These are phyloP conservation scores for Lentinula guzmanii DNA, from an alignment of 768 basidiomycete genomes.

Conservation along the genomic window DNA sequence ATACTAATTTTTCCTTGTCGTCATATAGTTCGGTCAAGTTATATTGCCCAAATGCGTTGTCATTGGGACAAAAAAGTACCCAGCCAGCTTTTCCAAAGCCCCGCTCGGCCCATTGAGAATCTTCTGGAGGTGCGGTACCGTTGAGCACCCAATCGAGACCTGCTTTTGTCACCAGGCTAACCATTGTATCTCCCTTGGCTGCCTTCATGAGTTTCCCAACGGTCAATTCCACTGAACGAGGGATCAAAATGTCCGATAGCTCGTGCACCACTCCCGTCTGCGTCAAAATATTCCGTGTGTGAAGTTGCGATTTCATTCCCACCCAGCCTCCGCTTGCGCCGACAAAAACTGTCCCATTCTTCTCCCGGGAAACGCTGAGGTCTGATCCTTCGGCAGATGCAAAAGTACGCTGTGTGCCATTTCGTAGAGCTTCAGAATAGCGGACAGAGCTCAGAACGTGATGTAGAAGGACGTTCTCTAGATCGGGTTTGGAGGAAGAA, in stretches of 20 bases:
- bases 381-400: conserved; percentile 83
- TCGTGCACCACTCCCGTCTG: conserved; percentile 89
- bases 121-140: conserved; percentile 73
- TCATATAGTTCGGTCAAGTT: conserved; percentile 74
- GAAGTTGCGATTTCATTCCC: conserved; percentile 56
- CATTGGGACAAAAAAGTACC: conserved; percentile 88
- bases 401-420: conserved; percentile 68
- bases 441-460: conserved; percentile 75
- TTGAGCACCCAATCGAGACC: conserved; percentile 90
- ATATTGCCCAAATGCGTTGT: conserved; percentile 83
- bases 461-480: conserved; percentile 82
- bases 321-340: conserved; percentile 76
- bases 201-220: conserved; percentile 89
- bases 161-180: conserved; percentile 72
- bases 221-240: conserved; percentile 80
- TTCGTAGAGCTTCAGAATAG: conserved; percentile 57
- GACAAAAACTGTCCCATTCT: conserved; percentile 46
- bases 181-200: conserved; percentile 86
- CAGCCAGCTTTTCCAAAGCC: conserved; percentile 54
- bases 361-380: conserved; percentile 57
- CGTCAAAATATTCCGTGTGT: conserved; percentile 67
- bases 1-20: conserved; percentile 44
- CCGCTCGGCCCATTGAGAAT: conserved; percentile 55
- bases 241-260: conserved; percentile 78
- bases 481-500: conserved; percentile 69